Evolutionary conservation across 1,284 basidiomycete species (phyloP), one percentile per base, ranked within the genome.

Genomic region (Puccinia hordei): DNA sequence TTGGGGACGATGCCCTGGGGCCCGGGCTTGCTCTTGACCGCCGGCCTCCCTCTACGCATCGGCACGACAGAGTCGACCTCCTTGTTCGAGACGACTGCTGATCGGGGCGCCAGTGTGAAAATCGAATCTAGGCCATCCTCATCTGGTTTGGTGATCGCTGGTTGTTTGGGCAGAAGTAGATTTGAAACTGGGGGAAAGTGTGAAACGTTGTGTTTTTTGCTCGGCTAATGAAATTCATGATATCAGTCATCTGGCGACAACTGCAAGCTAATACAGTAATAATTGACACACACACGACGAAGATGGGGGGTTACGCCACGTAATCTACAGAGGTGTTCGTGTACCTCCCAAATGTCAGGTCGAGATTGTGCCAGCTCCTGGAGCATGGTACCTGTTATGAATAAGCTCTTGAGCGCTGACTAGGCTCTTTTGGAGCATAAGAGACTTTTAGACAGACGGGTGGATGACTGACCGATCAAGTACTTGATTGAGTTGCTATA

Each of bases 401-500:
- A 59, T 38, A 6, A 77, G 49, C 19, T 57, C 12, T 63, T 35
- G 59, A 41, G 38, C 6, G 38, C 6, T 41, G n/a, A n/a, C n/a
- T n/a, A n/a, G n/a, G n/a, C 38, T 41, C 38, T 41, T 41, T 41
- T 41, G 38, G n/a, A n/a, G n/a, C n/a, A n/a, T n/a, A n/a, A n/a
- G n/a, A n/a, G n/a, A n/a, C n/a, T n/a, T n/a, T n/a, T n/a, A n/a
- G n/a, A n/a, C n/a, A n/a, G n/a, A n/a, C n/a, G n/a, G n/a, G n/a
- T n/a, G n/a, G n/a, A n/a, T n/a, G n/a, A 68, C 38, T 41, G 38
- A 41, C 38, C 38, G 12, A 41, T 41, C 6, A 41, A 12, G 38
- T 90, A 88, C 83, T 93, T 95, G 88, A 99, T 90, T 65, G 92
- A 89, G 1, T 89, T 87, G 1, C 95, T 98, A 86, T 99, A 99